Evolutionary conservation across 352 stramenopile genomes (phyloP), one percentile per base, ranked within the genome.

Genomic region (Thraustotheca clavata): DNA sequence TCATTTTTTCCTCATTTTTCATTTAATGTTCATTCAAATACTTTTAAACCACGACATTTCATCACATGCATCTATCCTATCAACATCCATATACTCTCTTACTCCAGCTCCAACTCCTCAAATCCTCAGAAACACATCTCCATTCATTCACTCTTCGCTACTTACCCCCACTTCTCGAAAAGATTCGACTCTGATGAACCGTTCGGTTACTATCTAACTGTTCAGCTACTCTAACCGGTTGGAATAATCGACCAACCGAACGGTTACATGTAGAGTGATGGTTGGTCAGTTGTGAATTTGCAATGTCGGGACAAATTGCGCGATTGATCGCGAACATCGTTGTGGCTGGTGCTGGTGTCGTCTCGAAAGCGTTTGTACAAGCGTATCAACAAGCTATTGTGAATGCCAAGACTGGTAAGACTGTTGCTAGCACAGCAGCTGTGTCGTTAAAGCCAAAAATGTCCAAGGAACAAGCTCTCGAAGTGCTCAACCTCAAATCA

Each of bases 301-400:
- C 18, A 20, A 94, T 94, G 84, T 89, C 84, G 70, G 84, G 84
- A 70, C 84, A 83, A 32, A 57, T 94, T 24, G 84, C 79, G 59
- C 76, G 84, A 65, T 86, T 94, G 59, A 77, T 94, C 60, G 84
- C 84, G 48, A 83, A 94, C 67, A 79, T 94, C 33, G 75, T 94
- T 50, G 78, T 94, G 62, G 90, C 90, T 75, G 77, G 79, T 48
- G 81, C 79, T 16, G 80, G 85, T 52, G 81, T 94, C 63, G 78
- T 92, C 50, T 91, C 83, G 48, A 86, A 86, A 69, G 85, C 85
- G 12, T 94, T 94, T 70, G 85, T 94, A 63, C 83, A 91, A 72
- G 85, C 85, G 34, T 94, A 94, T 69, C 83, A 91, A 70, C 85
- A 94, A 69, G 85, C 85, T 18, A 82, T 94, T 38, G 77, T 91